These are phyloP conservation scores for Myxozyma mucilagina DNA, from an alignment of 805 yeast species.

Conservation along the genomic window DNA sequence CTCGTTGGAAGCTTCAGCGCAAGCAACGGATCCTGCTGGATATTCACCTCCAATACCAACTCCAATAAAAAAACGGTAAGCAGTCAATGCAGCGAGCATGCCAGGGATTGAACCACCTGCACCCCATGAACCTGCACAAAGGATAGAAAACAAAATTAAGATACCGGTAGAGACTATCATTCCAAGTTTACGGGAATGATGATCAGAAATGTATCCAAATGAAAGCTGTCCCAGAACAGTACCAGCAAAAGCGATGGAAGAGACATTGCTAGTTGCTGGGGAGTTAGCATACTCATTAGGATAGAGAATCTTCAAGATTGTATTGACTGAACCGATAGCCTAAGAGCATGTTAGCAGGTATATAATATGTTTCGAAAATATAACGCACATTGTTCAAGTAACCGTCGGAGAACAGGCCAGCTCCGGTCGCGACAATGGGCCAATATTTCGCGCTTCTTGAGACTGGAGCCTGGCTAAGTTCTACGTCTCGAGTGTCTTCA, in stretches of 20 bases:
- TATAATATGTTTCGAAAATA: not conserved
- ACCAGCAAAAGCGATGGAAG: constrained; percentile 89
- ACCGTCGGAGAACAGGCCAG: constrained; percentile 92
- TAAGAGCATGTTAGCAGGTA: not conserved
- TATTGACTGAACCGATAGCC: constrained; percentile 72
- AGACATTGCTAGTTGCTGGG: constrained; percentile 71
- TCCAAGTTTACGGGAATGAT: constrained; percentile 75
- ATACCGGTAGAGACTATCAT: constrained; percentile 78
- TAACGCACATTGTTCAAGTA: constrained; percentile 65
- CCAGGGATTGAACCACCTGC: constrained; percentile 66
- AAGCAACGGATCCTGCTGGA: constrained; percentile 90
- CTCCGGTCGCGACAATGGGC: constrained; percentile 83
- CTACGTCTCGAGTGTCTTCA: not conserved
- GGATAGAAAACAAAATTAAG: constrained; percentile 72
- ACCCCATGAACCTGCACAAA: constrained; percentile 90
- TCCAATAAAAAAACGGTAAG: constrained; percentile 84
- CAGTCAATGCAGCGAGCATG: constrained; percentile 78
- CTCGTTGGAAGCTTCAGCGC: constrained; percentile 83
- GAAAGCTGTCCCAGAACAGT: constrained; percentile 81
- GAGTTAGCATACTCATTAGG: constrained; percentile 63
- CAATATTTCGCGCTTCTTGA: constrained; percentile 39
- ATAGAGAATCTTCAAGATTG: constrained; percentile 67
- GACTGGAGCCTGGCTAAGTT: not conserved
- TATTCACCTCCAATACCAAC: constrained; percentile 93
- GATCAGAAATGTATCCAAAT: constrained; percentile 81